A percentile compares a stretch with the other conserved stretches of the same genome.
Conservation (phyloP, 371 early-diverging fungal genomes). For the Apophysomyces elegans region DNA sequence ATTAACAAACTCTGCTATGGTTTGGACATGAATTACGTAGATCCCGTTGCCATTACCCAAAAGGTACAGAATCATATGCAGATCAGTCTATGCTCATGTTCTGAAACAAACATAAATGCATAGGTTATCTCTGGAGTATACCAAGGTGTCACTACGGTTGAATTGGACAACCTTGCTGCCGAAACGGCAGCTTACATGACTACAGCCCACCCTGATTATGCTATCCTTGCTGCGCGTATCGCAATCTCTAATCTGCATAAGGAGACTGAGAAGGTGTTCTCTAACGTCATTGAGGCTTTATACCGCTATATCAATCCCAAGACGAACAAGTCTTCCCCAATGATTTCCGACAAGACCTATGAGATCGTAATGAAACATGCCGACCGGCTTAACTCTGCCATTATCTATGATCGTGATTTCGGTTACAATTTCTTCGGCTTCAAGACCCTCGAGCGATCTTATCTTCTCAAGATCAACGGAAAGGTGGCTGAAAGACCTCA, state of each 20-base stretch:
- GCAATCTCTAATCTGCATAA: conserved; percentile 91
- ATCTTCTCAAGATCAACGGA: conserved; percentile 83
- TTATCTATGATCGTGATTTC: conserved; percentile 94
- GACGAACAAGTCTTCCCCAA: conserved; percentile 73
- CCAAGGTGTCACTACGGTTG: conserved; percentile 89
- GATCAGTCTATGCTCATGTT: not conserved
- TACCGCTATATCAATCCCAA: conserved; percentile 82
- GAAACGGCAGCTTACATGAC: conserved; percentile 92
- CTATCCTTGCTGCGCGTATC: conserved; percentile 90
- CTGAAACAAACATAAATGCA: not conserved
- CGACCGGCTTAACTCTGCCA: conserved; percentile 83
- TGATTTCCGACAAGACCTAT: conserved; percentile 76
- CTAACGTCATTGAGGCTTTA: conserved; percentile 61
- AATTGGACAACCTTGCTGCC: conserved; percentile 90
- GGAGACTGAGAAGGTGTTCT: conserved; percentile 86
- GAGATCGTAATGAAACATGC: conserved; percentile 66
- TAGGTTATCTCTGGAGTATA: conserved; percentile 84
- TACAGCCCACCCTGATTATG: conserved; percentile 93
- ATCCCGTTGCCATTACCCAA: conserved; percentile 84
- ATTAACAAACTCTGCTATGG: conserved; percentile 89
- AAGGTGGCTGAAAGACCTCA: conserved; percentile 92
- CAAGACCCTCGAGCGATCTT: conserved; percentile 93
- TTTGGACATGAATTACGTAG: conserved; percentile 83
- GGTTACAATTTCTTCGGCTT: conserved; percentile 96
- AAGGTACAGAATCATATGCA: conserved; percentile 55